phyloP scores from a whole-genome alignment of 768 basidiomycete species.

The Mycena pura region DNA sequence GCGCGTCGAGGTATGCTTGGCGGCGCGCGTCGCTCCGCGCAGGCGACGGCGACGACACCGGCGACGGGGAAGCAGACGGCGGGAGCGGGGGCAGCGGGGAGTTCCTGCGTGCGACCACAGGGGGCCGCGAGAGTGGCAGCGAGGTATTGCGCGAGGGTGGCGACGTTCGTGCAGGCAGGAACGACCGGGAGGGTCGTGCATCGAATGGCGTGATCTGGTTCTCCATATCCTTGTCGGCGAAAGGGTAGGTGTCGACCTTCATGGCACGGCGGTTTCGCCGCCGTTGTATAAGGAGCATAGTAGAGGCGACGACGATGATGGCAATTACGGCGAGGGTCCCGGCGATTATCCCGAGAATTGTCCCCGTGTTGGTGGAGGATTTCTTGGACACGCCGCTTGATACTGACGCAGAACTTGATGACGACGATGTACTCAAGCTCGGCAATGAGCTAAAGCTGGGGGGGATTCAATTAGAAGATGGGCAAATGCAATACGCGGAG shows the following conservation, averaged over 20 bases:
- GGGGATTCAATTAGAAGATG: no score
- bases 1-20: slow-evolving; percentile 15
- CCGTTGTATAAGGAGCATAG: slow-evolving; percentile 12
- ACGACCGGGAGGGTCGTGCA: background rate
- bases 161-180: background rate
- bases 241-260: background rate
- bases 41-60: background rate
- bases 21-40: background rate
- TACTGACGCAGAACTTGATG: background rate
- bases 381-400: background rate
- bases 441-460: background rate
- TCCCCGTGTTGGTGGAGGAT: background rate
- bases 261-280: slow-evolving; percentile 13
- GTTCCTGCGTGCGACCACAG: no score
- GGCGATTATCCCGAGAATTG: slow-evolving; percentile 19
- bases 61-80: background rate
- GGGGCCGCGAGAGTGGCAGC: background rate
- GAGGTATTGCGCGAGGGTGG: background rate
- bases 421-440: background rate
- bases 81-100: background rate
- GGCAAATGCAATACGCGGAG: no score
- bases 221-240: slow-evolving; percentile 7
- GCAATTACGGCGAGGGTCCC: slow-evolving; percentile 17
- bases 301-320: slow-evolving; percentile 13
- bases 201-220: slow-evolving; percentile 21